Evolutionary conservation across 2,329 filamentous ascomycete genomes (phyloP).

Genomic region (Dothistroma septosporum): DNA sequence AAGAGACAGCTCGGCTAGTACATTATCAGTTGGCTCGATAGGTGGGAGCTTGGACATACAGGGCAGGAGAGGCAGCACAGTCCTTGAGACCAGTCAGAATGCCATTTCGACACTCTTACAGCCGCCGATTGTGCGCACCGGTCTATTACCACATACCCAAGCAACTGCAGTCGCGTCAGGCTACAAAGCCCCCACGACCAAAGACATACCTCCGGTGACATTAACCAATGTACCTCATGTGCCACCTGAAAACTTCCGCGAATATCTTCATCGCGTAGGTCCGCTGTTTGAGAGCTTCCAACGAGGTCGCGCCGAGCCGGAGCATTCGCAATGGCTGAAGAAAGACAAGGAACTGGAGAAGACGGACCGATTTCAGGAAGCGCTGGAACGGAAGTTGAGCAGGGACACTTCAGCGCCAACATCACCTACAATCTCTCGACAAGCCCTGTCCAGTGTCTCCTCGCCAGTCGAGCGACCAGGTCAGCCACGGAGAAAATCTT

Average conservation of each 20-base stretch:
- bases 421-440: slow-evolving; percentile 36
- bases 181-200: slow-evolving; percentile 70
- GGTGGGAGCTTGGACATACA: slow-evolving; percentile 75
- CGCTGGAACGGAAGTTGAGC: slow-evolving; percentile 42
- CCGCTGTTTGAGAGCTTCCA: slow-evolving; percentile 85
- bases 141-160: slow-evolving; percentile 72
- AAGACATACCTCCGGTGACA: slow-evolving; percentile 89
- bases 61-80: slow-evolving; percentile 54
- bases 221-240: slow-evolving; percentile 83
- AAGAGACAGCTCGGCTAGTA: slow-evolving; percentile 75
- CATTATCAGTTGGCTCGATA: slow-evolving; percentile 71
- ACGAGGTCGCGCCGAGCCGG: slow-evolving; percentile 72
- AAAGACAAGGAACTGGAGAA: slow-evolving; percentile 43
- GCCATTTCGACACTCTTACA: slow-evolving; percentile 93
- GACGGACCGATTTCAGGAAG: slow-evolving; percentile 48
- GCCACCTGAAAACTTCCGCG: slow-evolving; percentile 72
- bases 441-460: slow-evolving; percentile 39
- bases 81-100: slow-evolving; percentile 77
- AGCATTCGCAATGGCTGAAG: slow-evolving; percentile 49
- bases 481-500: slow-evolving; percentile 49
- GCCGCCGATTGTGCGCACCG: slow-evolving; percentile 82
- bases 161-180: slow-evolving; percentile 61
- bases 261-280: slow-evolving; percentile 81
- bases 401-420: slow-evolving; percentile 33
- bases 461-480: slow-evolving; percentile 47